phyloP scores from a whole-genome alignment of 208 protist species.

The Acanthamoeba polyphaga region DNA sequence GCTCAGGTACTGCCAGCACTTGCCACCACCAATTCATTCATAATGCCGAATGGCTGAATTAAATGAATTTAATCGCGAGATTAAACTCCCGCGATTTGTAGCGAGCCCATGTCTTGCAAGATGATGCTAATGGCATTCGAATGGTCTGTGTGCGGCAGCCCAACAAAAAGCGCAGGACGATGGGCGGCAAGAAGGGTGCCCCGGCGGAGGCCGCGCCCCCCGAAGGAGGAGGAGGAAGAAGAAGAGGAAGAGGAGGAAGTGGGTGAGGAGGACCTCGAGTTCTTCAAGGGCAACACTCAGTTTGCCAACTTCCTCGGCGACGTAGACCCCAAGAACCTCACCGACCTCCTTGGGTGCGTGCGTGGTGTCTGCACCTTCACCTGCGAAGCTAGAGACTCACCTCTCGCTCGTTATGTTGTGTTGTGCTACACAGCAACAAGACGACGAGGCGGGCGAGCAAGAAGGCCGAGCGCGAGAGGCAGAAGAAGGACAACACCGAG shows the following conservation, averaged over 20 bases:
- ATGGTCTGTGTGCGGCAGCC: not conserved
- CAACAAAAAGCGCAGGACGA: constrained; percentile 28
- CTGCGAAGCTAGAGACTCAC: too few species aligned
- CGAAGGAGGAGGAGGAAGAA: not conserved
- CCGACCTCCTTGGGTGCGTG: not conserved
- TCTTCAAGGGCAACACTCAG: not conserved
- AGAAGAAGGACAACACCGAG: constrained; percentile 18
- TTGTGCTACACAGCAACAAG: not conserved
- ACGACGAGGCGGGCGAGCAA: not conserved
- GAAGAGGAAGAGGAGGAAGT: constrained; percentile 8
- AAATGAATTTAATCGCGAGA: not conserved
- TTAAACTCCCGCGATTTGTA: not conserved
- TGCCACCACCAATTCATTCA: too few species aligned
- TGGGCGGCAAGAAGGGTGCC: not conserved
- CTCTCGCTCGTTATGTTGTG: not conserved
- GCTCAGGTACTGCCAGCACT: not conserved
- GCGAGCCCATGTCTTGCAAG: too few species aligned
- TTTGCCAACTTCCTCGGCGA: not conserved
- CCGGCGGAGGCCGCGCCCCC: not conserved
- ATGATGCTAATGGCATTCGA: too few species aligned
- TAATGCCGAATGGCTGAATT: too few species aligned
- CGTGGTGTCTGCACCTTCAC: not conserved
- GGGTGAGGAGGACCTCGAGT: not conserved
- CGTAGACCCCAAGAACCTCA: not conserved
- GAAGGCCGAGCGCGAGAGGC: constrained; percentile 9